Base-by-base conservation (phyloP, 2,329 filamentous ascomycete genomes). In the Sporothrix brasiliensis region DNA sequence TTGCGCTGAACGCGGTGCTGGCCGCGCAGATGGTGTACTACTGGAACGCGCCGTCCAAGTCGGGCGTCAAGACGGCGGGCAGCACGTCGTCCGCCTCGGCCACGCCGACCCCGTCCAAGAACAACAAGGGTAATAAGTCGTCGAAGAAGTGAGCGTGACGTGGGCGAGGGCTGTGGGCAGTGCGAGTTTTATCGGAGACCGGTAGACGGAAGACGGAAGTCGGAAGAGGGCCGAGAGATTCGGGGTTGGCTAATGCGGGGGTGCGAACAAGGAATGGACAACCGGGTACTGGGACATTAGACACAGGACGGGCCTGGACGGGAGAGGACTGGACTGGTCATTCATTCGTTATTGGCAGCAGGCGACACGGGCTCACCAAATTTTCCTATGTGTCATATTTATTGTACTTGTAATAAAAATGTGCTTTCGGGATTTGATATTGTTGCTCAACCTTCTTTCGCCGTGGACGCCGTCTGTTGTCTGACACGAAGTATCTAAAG, bases 11-110 rank as follows among this genome's bases (percentile, higher is more conserved):
- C 81, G 85, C 89, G 71, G 86, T 99, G 70, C 85, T 99, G 71
- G 94, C 94, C 16, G 81, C 86, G 52, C 95, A 99, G 83, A 95
- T 99, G 91, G 78, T 97, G 39, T 97, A 94, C 82, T 98, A 98
- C 85, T 99, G 95, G 95, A 97, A 97, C 77, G 83, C 85, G 54
- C 70, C 72, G 56, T 39, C 81, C 16, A 44, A 41, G 56, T 56
- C 50, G 6, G 54, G 13, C 19, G 67, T 63, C 56, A 56, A 41
- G 21, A 69, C 56, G 68, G 58, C 14, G 3, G 52, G 30, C 30
- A 56, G 50, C 53, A 63, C 49, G 13, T 19, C 49, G 27, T 13
- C 56, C 19, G 52, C 11, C n/a, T 41, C 69, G 21, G 53, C 52
- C 52, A 50, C 47, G 13, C 52, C 50, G n/a, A 58, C 58, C 30